A percentile compares a stretch with the other conserved stretches of the same genome.
Conservation (phyloP, 768 basidiomycete species). For the Trichaptum fuscoviolaceum region DNA sequence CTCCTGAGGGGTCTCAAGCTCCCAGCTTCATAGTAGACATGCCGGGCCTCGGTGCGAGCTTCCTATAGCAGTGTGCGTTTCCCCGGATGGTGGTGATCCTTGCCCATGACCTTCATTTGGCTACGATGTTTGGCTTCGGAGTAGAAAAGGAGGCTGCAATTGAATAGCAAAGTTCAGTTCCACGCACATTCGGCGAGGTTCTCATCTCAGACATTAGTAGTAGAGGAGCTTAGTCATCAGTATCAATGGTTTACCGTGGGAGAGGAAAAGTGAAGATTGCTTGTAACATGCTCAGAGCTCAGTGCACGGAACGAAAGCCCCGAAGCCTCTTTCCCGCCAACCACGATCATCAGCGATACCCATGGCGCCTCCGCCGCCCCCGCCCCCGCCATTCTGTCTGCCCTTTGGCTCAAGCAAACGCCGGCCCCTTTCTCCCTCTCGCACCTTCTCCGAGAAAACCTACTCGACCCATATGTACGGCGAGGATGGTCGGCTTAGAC, state of each 20-base stretch:
- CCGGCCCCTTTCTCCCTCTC: slow-evolving; percentile 19
- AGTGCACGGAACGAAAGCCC: background rate
- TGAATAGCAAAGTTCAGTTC: background rate
- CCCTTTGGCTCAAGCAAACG: slow-evolving; percentile 20
- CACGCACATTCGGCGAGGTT: background rate
- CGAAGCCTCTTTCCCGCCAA: slow-evolving; percentile 4
- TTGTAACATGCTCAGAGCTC: background rate
- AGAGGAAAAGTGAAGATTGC: background rate
- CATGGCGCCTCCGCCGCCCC: slow-evolving; percentile 26
- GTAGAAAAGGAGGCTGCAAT: background rate
- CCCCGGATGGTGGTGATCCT: background rate
- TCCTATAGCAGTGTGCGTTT: background rate
- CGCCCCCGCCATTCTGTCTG: slow-evolving; percentile 25
- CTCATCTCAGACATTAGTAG: background rate
- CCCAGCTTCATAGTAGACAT: too few relatives aligned
- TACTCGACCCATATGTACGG: slow-evolving; percentile 2
- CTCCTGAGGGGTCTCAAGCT: too few relatives aligned
- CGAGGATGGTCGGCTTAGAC: slow-evolving; percentile 1
- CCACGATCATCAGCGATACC: background rate
- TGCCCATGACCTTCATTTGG: background rate
- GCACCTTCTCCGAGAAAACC: slow-evolving; percentile 17
- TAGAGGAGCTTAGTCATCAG: background rate
- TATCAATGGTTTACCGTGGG: background rate
- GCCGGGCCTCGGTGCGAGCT: slow-evolving; percentile 1
- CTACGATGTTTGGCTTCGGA: background rate